Evolutionary conservation across 2,329 filamentous ascomycete species (phyloP).

Genomic region (Pseudogymnoascus sp.): DNA sequence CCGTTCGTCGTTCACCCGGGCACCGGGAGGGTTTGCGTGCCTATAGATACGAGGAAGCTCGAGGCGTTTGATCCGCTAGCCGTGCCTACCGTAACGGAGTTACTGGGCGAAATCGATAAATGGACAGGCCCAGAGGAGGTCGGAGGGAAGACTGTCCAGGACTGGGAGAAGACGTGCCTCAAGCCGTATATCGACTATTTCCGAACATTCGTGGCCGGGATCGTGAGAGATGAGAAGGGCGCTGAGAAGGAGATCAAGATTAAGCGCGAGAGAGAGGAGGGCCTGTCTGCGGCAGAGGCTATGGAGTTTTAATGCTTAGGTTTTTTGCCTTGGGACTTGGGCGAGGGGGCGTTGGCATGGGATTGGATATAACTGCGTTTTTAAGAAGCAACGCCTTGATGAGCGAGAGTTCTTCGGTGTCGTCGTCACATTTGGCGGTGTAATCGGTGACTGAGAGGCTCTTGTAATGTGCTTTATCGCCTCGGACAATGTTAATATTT

Average conservation of each 20-base stretch:
- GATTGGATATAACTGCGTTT: conserved; percentile 3
- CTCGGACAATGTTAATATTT: background rate
- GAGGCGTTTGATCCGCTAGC: conserved; percentile 79
- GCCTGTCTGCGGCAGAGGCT: conserved; percentile 33
- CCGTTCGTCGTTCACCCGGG: conserved; percentile 95
- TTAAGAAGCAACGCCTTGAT: conserved; percentile 1
- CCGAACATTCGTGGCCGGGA: conserved; percentile 64
- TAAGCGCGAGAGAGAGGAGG: conserved; percentile 44
- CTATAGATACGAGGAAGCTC: conserved; percentile 68
- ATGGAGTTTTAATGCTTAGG: conserved; percentile 54
- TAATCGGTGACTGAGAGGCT: conserved; percentile 3
- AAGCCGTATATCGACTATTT: conserved; percentile 92
- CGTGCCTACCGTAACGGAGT: conserved; percentile 80
- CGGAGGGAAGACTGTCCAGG: conserved; percentile 50
- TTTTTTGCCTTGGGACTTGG: background rate
- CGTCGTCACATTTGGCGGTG: background rate
- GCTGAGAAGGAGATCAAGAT: conserved; percentile 44
- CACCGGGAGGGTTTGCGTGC: conserved; percentile 89
- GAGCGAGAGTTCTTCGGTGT: conserved; percentile 1
- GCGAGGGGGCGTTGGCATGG: background rate
- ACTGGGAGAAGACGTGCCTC: conserved; percentile 96
- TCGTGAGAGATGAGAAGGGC: conserved; percentile 66
- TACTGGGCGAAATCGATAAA: conserved; percentile 78
- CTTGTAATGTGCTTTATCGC: background rate
- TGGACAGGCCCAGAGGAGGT: conserved; percentile 51